Evolutionary conservation across 495 filamentous ascomycete species (phyloP), one percentile per base, ranked within the genome.

Genomic region (Lophiostoma macrostomum): DNA sequence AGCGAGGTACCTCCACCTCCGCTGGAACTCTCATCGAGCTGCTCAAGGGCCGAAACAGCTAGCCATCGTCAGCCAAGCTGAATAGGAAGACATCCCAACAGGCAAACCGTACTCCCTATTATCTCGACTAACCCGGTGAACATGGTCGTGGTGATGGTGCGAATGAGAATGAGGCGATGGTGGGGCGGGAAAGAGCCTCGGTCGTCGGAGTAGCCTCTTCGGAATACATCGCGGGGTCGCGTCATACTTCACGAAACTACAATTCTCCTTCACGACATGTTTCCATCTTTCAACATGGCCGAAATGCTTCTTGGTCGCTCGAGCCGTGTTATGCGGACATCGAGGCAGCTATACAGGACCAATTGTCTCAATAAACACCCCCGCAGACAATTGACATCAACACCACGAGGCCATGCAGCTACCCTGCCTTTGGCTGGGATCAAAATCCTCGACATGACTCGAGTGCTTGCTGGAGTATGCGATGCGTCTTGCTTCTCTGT

Each of bases 71-170:
- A 72, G 69, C 61, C 39, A 48, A 53, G 53, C 61, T 46, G 42
- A 32, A 50, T 13, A 31, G 14, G 27, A 20, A 16, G 36, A 57
- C 42, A 22, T 36, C 34, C 47, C 36, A 52, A 53, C n/a, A n/a
- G 40, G 28, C 46, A 28, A 12, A 16, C 71, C 80, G 71, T 72
- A 94, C 94, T 89, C 70, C 94, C 94, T 37, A 97, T 87, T 40
- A 82, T 86, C 74, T 99, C 94, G 32, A 99, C 88, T 53, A 99
- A 87, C 54, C 93, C 93, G 42, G 93, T 98, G 68, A 98, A 98
- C 93, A 98, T 98, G 37, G 42, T 80, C n/a, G n/a, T 35, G 43
- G 25, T 25, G 24, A 4, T 27, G 16, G 42, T 25, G 18, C 27
- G 34, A 48, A 28, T 67, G 18, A 50, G 30, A 32, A 23, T 34